Percentiles rank a stretch among this genome's conserved stretches.
Conservation (phyloP, 306 rosid genomes). For the Carpinus fangiana region DNA sequence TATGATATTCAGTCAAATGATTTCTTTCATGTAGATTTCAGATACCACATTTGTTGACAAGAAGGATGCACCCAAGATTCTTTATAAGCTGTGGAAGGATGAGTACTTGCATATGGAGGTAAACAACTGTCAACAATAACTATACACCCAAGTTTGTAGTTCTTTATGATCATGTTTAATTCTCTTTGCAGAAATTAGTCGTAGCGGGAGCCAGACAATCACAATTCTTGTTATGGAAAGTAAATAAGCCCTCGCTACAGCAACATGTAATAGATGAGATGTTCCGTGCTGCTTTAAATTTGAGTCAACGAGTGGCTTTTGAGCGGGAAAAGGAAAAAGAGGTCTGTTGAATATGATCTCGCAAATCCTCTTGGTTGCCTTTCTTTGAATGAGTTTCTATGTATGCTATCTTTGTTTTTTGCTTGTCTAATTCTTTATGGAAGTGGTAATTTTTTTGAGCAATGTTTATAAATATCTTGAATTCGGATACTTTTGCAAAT, state of each 20-base stretch:
- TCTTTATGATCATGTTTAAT: conserved; percentile 9
- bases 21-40: conserved; percentile 52
- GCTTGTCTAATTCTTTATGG: not conserved
- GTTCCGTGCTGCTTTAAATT: conserved; percentile 86
- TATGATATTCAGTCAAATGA: not conserved
- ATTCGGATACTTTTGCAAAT: not conserved
- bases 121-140: conserved; percentile 13
- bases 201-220: conserved; percentile 31
- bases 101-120: conserved; percentile 89
- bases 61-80: conserved; percentile 72
- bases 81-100: conserved; percentile 74
- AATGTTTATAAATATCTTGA: not conserved
- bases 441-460: not conserved
- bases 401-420: not conserved
- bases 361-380: not conserved
- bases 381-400: not conserved
- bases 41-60: conserved; percentile 76
- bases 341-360: conserved; percentile 38
- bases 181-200: conserved; percentile 59
- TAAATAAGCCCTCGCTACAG: conserved; percentile 58
- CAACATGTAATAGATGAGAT: conserved; percentile 79
- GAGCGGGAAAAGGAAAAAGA: conserved; percentile 68
- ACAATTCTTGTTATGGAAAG: conserved; percentile 65
- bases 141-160: not conserved
- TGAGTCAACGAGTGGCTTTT: conserved; percentile 55